Evolutionary conservation across 805 yeast genomes (phyloP).

Genomic region (Metschnikowia baotianmanensis): DNA sequence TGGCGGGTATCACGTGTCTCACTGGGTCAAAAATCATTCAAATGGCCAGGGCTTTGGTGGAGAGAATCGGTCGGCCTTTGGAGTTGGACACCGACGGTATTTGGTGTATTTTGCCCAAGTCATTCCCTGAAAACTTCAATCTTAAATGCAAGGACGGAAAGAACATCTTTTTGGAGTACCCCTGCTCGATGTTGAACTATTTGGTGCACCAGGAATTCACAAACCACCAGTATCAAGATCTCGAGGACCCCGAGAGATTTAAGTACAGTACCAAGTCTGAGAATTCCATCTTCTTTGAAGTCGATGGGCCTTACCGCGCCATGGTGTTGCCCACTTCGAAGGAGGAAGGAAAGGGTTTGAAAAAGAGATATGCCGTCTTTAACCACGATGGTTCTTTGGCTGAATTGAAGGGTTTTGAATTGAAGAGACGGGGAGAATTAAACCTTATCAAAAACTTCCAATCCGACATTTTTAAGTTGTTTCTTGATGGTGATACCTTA

Average conservation of each 20-base stretch:
- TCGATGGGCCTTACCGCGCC: constrained; percentile 97
- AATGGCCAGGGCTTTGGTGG: constrained; percentile 91
- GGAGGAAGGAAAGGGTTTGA: constrained; percentile 95
- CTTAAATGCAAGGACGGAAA: constrained; percentile 77
- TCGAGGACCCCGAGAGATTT: constrained; percentile 64
- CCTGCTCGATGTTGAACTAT: constrained; percentile 94
- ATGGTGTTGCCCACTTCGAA: constrained; percentile 96
- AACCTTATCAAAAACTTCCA: constrained; percentile 93
- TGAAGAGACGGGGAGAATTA: constrained; percentile 95
- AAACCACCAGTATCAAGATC: constrained; percentile 89
- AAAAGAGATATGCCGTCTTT: constrained; percentile 95
- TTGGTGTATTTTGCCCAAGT: constrained; percentile 94
- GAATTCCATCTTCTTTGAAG: constrained; percentile 94
- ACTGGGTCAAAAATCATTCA: constrained; percentile 98
- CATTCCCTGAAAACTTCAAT: constrained; percentile 87
- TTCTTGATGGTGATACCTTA: constrained; percentile 78
- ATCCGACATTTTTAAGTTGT: constrained; percentile 87
- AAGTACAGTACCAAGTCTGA: constrained; percentile 79
- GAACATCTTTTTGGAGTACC: constrained; percentile 75
- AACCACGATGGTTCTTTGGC: constrained; percentile 92
- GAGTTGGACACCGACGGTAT: constrained; percentile 99
- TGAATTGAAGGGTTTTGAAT: constrained; percentile 93
- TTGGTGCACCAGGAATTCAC: constrained; percentile 89
- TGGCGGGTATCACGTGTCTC: constrained; percentile 98
- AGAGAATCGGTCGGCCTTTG: constrained; percentile 89